Evolutionary conservation across 73 alveolate genomes (phyloP).

Genomic region (Uronychia setigera): DNA sequence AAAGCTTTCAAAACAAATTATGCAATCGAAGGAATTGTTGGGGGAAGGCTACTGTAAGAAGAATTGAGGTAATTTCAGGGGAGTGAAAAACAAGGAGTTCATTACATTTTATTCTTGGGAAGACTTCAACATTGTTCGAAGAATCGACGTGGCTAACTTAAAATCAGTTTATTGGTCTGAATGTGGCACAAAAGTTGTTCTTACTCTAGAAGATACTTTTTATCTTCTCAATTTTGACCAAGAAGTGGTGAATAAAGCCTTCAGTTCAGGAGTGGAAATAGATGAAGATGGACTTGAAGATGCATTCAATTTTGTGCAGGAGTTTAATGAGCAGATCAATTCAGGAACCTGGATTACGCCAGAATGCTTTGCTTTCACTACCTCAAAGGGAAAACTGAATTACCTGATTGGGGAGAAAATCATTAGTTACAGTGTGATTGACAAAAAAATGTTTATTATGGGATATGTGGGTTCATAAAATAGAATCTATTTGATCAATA

Average conservation of each 20-base stretch:
- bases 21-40: conserved; percentile 89
- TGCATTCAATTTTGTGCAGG: conserved; percentile 90
- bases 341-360: conserved; percentile 86
- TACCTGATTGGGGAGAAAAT: conserved; percentile 87
- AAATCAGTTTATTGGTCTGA: conserved; percentile 93
- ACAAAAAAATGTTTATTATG: conserved; percentile 73
- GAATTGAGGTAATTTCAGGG: conserved; percentile 29
- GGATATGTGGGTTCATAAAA: conserved; percentile 79
- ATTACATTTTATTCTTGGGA: conserved; percentile 96
- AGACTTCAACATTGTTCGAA: conserved; percentile 83
- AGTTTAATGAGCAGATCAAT: conserved; percentile 78
- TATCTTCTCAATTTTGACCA: conserved; percentile 86
- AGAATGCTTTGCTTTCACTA: conserved; percentile 85
- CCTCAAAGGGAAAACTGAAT: conserved; percentile 82
- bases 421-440: conserved; percentile 66
- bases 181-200: conserved; percentile 68
- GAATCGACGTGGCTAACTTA: conserved; percentile 94
- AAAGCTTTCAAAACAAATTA: conserved; percentile 93
- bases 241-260: conserved; percentile 66
- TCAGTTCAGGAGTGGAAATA: conserved; percentile 55
- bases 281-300: conserved; percentile 93
- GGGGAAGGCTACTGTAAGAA: conserved; percentile 85
- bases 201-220: conserved; percentile 89
- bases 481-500: conserved; percentile 85
- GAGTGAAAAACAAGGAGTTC: conserved; percentile 90